Evolutionary conservation across 2,329 filamentous ascomycete species (phyloP).

Genomic region (Albophoma yamanashiensis): DNA sequence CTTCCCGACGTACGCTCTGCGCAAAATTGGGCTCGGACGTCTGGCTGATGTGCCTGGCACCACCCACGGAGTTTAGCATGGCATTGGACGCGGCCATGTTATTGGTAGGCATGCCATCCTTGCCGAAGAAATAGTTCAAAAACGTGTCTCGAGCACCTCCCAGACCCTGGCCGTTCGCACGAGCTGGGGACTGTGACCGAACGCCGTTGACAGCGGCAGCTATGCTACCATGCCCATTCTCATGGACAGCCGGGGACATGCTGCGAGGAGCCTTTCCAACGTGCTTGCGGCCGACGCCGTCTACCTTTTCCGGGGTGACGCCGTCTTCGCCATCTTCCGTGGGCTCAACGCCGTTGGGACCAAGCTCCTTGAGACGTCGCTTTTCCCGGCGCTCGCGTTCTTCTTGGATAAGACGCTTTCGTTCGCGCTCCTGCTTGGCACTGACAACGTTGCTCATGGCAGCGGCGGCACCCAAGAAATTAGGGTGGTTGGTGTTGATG

Average conservation of each 20-base stretch:
- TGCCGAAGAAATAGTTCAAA: constrained; percentile 97
- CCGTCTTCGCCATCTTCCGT: constrained; percentile 56
- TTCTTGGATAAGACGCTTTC: constrained; percentile 67
- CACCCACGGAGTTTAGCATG: constrained; percentile 16
- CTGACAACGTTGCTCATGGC: constrained; percentile 96
- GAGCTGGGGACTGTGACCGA: constrained; percentile 29
- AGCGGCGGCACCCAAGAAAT: constrained; percentile 91
- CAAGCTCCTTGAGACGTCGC: constrained; percentile 72
- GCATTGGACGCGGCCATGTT: constrained; percentile 24
- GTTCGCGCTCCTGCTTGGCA: constrained; percentile 89
- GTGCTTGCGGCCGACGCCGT: constrained; percentile 33
- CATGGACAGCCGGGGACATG: constrained; percentile 69
- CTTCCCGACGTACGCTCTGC: constrained; percentile 69
- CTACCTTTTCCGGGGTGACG: constrained; percentile 35
- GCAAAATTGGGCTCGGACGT: constrained; percentile 70
- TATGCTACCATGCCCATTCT: constrained; percentile 52
- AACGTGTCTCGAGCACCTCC: constrained; percentile 77
- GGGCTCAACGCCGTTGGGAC: constrained; percentile 63
- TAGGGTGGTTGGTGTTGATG: constrained; percentile 98
- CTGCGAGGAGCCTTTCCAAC: constrained; percentile 48
- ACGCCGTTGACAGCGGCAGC: constrained; percentile 56
- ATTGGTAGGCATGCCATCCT: constrained; percentile 56
- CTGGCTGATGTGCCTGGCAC: constrained; percentile 62
- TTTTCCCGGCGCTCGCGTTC: constrained; percentile 80
- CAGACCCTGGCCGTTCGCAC: constrained; percentile 46